Evolutionary conservation across 768 basidiomycete species (phyloP), one percentile per base, ranked within the genome.

Genomic region (Favolaschia claudopus): DNA sequence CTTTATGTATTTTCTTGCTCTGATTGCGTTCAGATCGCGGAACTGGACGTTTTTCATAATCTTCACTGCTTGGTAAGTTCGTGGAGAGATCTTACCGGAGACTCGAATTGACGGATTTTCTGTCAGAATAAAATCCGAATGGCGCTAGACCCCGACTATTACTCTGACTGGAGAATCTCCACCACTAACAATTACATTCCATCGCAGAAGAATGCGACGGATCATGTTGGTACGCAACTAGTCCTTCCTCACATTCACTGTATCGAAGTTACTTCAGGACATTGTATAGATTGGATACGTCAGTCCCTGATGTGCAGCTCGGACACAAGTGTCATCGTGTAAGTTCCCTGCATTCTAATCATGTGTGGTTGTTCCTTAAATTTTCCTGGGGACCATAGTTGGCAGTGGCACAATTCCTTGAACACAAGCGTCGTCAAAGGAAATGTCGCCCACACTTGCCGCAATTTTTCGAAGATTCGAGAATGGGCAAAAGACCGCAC

Each of bases 351-450:
- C 22, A 22, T 2, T 44, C 28, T n/a, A n/a, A n/a, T n/a, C n/a
- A n/a, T n/a, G n/a, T n/a, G n/a, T n/a, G 27, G 32, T 42, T 7
- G 17, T 33, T 45, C 32, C 36, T 13, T 34, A 5, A 17, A 12
- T 43, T 19, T 13, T 15, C 34, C 34, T 36, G 56, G n/a, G n/a
- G n/a, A n/a, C n/a, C n/a, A n/a, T n/a, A n/a, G 53, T 2, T 72
- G 70, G 72, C 66, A 69, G 55, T 74, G 72, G 73, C 56, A 70
- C 7, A 51, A n/a, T n/a, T n/a, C n/a, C n/a, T n/a, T 29, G 19
- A 55, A 71, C 27, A 51, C 60, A 47, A 65, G 63, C 19, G 46
- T 63, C 37, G 52, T 63, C 17, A 58, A 65, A 50, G 60, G 54
- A 1, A 60, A 70, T 42, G 59, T 69, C 36, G 63, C 64, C 7